These are phyloP conservation scores for Yueomyces sp. DNA, from an alignment of 805 yeast species.

Conservation along the genomic window DNA sequence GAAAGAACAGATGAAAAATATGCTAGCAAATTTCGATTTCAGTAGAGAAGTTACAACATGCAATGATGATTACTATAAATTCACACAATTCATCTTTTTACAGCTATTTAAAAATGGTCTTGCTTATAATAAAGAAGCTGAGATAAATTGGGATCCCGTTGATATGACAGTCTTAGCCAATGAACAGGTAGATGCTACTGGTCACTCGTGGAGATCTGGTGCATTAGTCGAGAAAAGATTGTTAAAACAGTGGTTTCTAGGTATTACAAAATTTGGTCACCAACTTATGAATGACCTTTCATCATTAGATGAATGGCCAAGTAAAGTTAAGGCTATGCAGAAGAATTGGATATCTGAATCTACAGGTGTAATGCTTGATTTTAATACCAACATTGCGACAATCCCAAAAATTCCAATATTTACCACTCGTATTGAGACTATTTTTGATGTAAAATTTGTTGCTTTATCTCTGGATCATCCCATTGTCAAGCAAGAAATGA, in stretches of 20 bases:
- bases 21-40: slow-evolving; percentile 91
- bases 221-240: slow-evolving; percentile 77
- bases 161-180: slow-evolving; percentile 91
- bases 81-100: slow-evolving; percentile 82
- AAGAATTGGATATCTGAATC: slow-evolving; percentile 89
- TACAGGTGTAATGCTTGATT: slow-evolving; percentile 57
- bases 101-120: slow-evolving; percentile 60
- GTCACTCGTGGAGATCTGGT: slow-evolving; percentile 94
- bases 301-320: slow-evolving; percentile 66
- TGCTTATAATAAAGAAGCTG: slow-evolving; percentile 78
- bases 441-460: slow-evolving; percentile 68
- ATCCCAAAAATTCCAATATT: slow-evolving; percentile 36
- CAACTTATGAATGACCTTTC: slow-evolving; percentile 53
- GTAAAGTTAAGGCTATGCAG: slow-evolving; percentile 82
- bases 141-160: slow-evolving; percentile 95
- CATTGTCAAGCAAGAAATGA: slow-evolving; percentile 30
- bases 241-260: slow-evolving; percentile 87
- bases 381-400: slow-evolving; percentile 23
- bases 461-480: slow-evolving; percentile 70
- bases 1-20: slow-evolving; percentile 66
- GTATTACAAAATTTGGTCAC: slow-evolving; percentile 71
- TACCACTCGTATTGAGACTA: slow-evolving; percentile 86
- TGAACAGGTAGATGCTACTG: slow-evolving; percentile 88
- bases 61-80: slow-evolving; percentile 73
- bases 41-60: slow-evolving; percentile 81